Evolutionary conservation across 495 filamentous ascomycete genomes (phyloP), one percentile per base, ranked within the genome.

Genomic region (Monascus purpureus): DNA sequence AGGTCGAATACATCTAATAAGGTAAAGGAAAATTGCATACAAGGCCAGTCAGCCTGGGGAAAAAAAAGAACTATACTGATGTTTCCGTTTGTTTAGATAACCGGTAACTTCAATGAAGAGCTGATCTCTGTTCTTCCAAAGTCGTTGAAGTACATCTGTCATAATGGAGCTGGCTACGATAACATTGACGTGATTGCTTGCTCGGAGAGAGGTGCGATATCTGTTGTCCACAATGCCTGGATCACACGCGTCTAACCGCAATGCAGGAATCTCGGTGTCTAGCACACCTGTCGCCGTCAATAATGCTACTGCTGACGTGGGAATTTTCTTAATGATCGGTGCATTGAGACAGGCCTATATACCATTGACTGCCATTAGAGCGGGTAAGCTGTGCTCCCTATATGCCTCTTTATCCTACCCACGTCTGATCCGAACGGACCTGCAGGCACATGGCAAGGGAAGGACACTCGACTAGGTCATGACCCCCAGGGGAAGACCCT

Each of bases 111-210:
- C 41, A 61, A 77, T 38, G 55, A 50, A 12, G 73, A 75, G 39
- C 41, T 83, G 33, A 47, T 82, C 28, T 49, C 64, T 3, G 48
- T 57, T 4, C 60, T 83, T 9, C 85, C 85, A 1, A 43, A 52
- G 18, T 76, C 71, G 2, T 48, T 93, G 24, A 76, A 70, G 39
- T 93, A 80, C 52, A 68, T 93, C 40, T 80, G 73, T 47, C 85
- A 94, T 50, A 87, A 84, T 45, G 86, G 84, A 20, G 82, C 82
- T 17, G 82, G 82, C 2, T 90, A 90, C 48, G 82, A 90, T 42
- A 81, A 84, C 36, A 70, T 90, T 17, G 79, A 87, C 42, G 62
- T 84, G 16, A 42, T 68, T 4, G 74, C 70, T n/a, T 85, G 80
- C 50, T 67, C 75, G 9, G 54, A 63, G 18, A 60, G 68, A 40